These are phyloP conservation scores for Ceratocystis eucalypticola DNA, from an alignment of 2,329 filamentous ascomycete species.

Conservation along the genomic window DNA sequence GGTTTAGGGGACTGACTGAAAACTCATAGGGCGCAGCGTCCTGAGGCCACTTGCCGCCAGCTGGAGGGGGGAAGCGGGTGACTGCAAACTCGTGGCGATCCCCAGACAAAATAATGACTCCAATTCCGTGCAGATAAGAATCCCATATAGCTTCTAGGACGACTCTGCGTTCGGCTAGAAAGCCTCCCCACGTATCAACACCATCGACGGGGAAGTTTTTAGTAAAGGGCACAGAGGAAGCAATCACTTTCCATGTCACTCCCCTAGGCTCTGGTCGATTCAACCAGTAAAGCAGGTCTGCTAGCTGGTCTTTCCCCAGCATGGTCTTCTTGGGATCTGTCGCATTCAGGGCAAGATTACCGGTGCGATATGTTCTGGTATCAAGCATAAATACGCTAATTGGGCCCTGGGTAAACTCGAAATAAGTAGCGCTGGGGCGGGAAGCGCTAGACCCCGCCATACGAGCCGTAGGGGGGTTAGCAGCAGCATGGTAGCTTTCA, in stretches of 20 bases:
- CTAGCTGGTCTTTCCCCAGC: slow-evolving; percentile 66
- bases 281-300: slow-evolving; percentile 68
- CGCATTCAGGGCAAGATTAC: slow-evolving; percentile 43
- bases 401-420: slow-evolving; percentile 77
- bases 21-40: slow-evolving; percentile 71
- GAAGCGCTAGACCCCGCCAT: slow-evolving; percentile 31
- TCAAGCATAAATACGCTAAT: slow-evolving; percentile 92
- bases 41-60: slow-evolving; percentile 46
- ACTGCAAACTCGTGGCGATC: slow-evolving; percentile 96
- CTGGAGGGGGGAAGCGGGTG: slow-evolving; percentile 58
- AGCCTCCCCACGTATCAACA: slow-evolving; percentile 88
- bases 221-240: slow-evolving; percentile 85
- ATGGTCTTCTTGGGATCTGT: slow-evolving; percentile 62
- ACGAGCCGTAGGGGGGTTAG: slow-evolving; percentile 63
- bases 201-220: slow-evolving; percentile 92
- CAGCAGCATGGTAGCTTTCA: slow-evolving; percentile 68
- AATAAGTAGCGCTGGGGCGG: slow-evolving; percentile 58
- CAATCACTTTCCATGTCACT: slow-evolving; percentile 85
- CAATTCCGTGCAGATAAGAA: slow-evolving; percentile 57
- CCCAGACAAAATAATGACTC: slow-evolving; percentile 73
- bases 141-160: slow-evolving; percentile 91
- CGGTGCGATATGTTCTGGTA: slow-evolving; percentile 73
- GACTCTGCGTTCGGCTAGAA: slow-evolving; percentile 61
- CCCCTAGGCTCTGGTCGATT: slow-evolving; percentile 56
- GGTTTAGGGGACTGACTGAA: slow-evolving; percentile 76